Conservation (phyloP, 2,329 filamentous ascomycete species). For the Pleurostoma richardsiae region DNA sequence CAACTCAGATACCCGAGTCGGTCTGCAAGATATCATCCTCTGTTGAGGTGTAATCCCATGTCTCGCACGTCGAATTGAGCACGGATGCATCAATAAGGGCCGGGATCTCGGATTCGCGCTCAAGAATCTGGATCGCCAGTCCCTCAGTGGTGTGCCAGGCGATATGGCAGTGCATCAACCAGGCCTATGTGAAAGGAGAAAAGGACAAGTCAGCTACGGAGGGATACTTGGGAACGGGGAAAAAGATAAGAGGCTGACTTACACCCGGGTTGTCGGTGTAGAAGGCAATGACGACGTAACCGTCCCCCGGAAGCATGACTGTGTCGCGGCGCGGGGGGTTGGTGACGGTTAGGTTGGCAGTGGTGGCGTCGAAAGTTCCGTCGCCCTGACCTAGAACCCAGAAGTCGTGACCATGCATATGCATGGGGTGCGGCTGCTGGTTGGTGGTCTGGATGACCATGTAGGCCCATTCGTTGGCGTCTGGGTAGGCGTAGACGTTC, state of each 20-base stretch:
- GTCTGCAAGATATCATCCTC: neutral
- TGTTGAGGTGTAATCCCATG: conserved; percentile 2
- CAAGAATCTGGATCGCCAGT: conserved; percentile 28
- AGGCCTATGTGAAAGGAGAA: conserved; percentile 12
- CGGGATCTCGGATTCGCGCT: conserved; percentile 14
- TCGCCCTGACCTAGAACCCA: conserved; percentile 29
- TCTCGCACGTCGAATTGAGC: conserved; percentile 3
- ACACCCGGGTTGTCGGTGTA: conserved; percentile 22
- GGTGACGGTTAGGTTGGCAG: neutral
- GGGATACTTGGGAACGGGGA: neutral
- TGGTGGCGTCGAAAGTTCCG: conserved; percentile 3
- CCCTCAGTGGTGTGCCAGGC: conserved; percentile 28
- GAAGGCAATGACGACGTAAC: conserved; percentile 22
- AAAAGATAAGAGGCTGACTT: neutral
- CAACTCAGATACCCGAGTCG: conserved; percentile 3
- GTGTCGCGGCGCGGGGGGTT: conserved; percentile 24
- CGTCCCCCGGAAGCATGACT: conserved; percentile 18
- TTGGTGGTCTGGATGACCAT: conserved; percentile 16
- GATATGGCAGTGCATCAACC: conserved; percentile 19
- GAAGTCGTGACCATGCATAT: conserved; percentile 44
- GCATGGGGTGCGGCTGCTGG: conserved; percentile 3
- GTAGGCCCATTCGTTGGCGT: conserved; percentile 16
- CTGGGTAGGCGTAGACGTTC: neutral
- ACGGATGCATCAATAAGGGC: conserved; percentile 5
- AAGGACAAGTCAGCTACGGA: neutral